A percentile compares a stretch with the other conserved stretches of the same genome.
Evolutionary conservation across 2,329 filamentous ascomycete species (phyloP).

Genomic region (Arthrobotrys musiformis): DNA sequence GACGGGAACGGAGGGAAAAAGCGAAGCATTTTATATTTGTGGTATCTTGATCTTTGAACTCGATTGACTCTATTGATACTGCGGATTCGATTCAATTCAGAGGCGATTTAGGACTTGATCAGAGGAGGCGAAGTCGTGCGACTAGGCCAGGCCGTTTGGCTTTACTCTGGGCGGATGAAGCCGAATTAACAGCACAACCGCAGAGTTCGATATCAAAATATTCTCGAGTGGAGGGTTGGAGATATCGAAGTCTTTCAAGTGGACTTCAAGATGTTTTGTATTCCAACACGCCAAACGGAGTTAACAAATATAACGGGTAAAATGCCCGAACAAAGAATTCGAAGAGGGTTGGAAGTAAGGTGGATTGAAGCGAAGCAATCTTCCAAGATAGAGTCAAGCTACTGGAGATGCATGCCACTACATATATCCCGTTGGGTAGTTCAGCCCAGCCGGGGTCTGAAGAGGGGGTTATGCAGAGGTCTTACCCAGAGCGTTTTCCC

Average conservation of each 20-base stretch:
- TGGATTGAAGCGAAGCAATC: conserved; percentile 18
- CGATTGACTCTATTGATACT: background rate
- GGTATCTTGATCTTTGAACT: background rate
- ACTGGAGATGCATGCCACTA: background rate
- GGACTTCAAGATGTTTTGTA: background rate
- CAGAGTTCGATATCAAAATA: background rate
- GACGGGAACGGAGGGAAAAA: conserved; percentile 53
- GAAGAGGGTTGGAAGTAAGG: background rate
- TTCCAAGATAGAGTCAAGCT: background rate
- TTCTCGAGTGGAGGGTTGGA: background rate
- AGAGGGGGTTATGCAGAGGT: conserved; percentile 34
- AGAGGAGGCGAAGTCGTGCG: background rate
- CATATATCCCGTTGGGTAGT: background rate
- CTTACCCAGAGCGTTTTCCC: conserved; percentile 1
- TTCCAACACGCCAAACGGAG: background rate
- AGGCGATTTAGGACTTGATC: background rate
- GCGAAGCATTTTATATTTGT: conserved; percentile 29
- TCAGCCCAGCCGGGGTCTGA: conserved; percentile 20
- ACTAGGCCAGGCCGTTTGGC: background rate
- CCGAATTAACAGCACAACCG: background rate
- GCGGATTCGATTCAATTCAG: no score
- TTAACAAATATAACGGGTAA: background rate
- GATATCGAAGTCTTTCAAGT: background rate
- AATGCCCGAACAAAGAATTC: background rate
- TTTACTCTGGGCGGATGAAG: background rate